Percentiles rank a stretch among this genome's conserved stretches.
Conservation (phyloP, 495 filamentous ascomycete species). For the Penicillium nucicola region DNA sequence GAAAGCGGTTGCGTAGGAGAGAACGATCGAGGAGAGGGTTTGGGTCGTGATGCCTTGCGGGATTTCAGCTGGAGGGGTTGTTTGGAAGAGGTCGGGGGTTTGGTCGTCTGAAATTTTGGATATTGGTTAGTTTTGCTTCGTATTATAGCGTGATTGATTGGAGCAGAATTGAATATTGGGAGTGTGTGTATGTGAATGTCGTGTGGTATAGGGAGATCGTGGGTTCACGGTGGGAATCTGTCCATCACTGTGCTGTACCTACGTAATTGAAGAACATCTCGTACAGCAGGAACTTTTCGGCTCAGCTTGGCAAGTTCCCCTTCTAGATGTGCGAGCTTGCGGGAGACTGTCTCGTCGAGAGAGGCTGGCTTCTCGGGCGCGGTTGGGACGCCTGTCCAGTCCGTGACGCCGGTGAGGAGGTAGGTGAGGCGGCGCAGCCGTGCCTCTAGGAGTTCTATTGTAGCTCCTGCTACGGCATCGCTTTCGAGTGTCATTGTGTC, state of each 20-base stretch:
- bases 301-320: constrained; percentile 50
- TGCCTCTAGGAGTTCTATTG: constrained; percentile 73
- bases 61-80: constrained; percentile 31
- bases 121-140: constrained; percentile 11
- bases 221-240: not conserved
- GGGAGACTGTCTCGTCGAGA: constrained; percentile 42
- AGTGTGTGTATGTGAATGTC: not conserved
- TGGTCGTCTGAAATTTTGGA: constrained; percentile 44
- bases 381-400: constrained; percentile 40
- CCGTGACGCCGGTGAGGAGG: constrained; percentile 60
- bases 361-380: constrained; percentile 35
- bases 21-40: constrained; percentile 61
- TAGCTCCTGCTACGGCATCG: constrained; percentile 44
- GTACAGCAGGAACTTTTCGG: constrained; percentile 41
- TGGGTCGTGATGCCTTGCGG: constrained; percentile 42
- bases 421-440: constrained; percentile 73
- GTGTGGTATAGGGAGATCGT: not conserved
- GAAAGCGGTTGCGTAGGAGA: constrained; percentile 71
- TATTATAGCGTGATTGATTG: not conserved
- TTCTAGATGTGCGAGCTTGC: constrained; percentile 64
- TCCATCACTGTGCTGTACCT: constrained; percentile 7
- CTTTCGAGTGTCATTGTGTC: constrained; percentile 35
- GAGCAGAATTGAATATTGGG: not conserved
- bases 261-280: constrained; percentile 51
- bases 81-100: constrained; percentile 57